Evolutionary conservation across 257 asterid genomes (phyloP), one percentile per base, ranked within the genome.

Genomic region (Solanum microdontum): DNA sequence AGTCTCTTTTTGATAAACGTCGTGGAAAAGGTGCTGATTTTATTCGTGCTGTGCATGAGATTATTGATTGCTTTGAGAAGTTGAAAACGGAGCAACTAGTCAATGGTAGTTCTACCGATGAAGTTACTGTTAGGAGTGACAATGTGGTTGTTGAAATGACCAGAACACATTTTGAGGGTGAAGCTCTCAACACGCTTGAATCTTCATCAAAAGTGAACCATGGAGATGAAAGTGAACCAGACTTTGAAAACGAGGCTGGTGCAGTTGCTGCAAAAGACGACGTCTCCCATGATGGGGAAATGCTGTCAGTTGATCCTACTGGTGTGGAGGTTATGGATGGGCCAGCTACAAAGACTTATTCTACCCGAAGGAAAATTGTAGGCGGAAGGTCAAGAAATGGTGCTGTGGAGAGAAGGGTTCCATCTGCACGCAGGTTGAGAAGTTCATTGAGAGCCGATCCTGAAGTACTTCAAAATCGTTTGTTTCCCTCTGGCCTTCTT

Each of bases 21-120:
- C 97, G 93, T 91, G 98, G 97, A 14, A 96, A 96, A 92, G 95
- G 98, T 89, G 91, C 98, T 88, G 98, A 95, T 92, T 96, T 94
- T 91, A 92, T 88, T 87, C 95, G 95, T 76, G 99, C 99, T 28
- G 92, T 93, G 69, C 92, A 89, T 24, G 98, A 96, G 92, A 96
- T 96, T 74, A 93, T 94, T 70, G 93, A 90, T 80, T 89, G 96
- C 92, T 95, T 89, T 73, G 99, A 95, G 89, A 92, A 95, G 87
- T 84, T 91, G 92, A 96, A 91, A 93, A 90, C 88, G 82, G 93
- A 89, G 90, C 94, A 90, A 70, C 95, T 89, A 51, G 88, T 34
- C 88, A 86, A 89, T 91, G 66, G 87, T 79, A 90, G 87, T 73
- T 90, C 87, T 82, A 85, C 90, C 12, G 90, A 89, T 85, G 93